These are phyloP conservation scores for Prototheca wickerhamii DNA, from an alignment of 163 green algal genomes.

Conservation along the genomic window DNA sequence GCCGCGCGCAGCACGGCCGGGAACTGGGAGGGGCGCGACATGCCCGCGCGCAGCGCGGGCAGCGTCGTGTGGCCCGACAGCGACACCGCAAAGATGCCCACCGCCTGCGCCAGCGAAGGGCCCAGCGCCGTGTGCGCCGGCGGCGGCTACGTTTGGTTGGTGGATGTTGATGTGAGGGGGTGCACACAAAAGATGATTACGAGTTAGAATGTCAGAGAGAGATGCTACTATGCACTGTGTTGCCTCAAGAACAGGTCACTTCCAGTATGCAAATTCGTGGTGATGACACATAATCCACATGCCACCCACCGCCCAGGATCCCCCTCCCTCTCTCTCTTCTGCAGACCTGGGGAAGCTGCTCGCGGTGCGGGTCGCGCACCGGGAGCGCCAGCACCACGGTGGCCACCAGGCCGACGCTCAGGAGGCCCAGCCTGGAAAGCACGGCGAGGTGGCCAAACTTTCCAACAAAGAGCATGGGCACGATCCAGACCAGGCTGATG, in stretches of 20 bases:
- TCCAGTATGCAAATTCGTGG: too few relatives aligned
- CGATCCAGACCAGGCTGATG: background rate
- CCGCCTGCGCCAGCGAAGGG: conserved; percentile 23
- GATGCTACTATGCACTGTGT: too few relatives aligned
- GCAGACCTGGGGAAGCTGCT: conserved; percentile 14
- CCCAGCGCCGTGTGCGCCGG: conserved; percentile 4
- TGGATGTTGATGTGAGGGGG: background rate
- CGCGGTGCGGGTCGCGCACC: conserved; percentile 23
- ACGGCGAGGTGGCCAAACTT: background rate
- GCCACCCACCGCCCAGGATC: too few relatives aligned
- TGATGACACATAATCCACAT: too few relatives aligned
- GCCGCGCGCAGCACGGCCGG: conserved; percentile 16
- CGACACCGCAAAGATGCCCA: conserved; percentile 43
- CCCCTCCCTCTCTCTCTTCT: too few relatives aligned
- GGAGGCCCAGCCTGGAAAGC: conserved; percentile 9
- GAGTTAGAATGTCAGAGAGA: background rate
- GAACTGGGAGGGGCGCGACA: conserved; percentile 34
- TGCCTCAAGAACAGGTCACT: too few relatives aligned
- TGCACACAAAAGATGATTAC: background rate
- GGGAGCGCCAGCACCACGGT: conserved; percentile 14
- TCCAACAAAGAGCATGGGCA: conserved; percentile 11
- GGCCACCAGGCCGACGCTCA: conserved; percentile 23
- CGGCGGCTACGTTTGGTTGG: background rate
- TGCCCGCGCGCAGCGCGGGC: conserved; percentile 36
- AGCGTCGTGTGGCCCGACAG: conserved; percentile 43